These are phyloP conservation scores for Oryza glumipatula DNA, from an alignment of 176 grass and related monocot species.

Conservation along the genomic window DNA sequence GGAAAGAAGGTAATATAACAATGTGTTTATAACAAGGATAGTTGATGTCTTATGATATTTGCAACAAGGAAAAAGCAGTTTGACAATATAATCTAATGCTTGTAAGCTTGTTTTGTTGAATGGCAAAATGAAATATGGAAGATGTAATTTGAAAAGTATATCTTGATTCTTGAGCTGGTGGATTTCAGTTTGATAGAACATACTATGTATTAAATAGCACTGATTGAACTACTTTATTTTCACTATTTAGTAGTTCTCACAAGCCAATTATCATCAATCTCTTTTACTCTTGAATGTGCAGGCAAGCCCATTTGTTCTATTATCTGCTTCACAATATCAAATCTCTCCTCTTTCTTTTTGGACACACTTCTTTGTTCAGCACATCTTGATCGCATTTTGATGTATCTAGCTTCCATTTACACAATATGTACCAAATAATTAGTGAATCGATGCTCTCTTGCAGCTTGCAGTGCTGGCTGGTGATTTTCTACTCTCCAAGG, in stretches of 20 bases:
- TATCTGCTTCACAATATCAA: neutral
- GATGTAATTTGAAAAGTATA: neutral
- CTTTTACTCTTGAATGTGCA: neutral
- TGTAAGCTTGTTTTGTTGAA: constrained; percentile 17
- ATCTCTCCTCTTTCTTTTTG: neutral
- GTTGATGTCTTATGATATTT: neutral
- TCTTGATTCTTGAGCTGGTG: neutral
- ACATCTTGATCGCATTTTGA: neutral
- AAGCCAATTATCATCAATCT: neutral
- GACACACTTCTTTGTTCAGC: neutral
- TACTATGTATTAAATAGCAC: neutral
- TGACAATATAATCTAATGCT: neutral
- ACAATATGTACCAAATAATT: neutral
- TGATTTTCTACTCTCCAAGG: constrained; percentile 84
- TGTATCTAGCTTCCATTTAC: constrained; percentile 5
- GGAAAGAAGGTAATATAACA: constrained; percentile 66
- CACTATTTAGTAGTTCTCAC: constrained; percentile 3
- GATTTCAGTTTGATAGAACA: neutral
- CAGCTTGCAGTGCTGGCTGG: constrained; percentile 86
- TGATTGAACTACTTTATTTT: constrained; percentile 15
- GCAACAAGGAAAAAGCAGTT: neutral
- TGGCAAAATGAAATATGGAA: neutral
- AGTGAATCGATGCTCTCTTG: constrained; percentile 37
- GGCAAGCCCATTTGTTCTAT: neutral
- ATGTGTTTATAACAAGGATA: neutral